Conservation (phyloP, 2,329 filamentous ascomycete species). For the Trichoderma hamatum region DNA sequence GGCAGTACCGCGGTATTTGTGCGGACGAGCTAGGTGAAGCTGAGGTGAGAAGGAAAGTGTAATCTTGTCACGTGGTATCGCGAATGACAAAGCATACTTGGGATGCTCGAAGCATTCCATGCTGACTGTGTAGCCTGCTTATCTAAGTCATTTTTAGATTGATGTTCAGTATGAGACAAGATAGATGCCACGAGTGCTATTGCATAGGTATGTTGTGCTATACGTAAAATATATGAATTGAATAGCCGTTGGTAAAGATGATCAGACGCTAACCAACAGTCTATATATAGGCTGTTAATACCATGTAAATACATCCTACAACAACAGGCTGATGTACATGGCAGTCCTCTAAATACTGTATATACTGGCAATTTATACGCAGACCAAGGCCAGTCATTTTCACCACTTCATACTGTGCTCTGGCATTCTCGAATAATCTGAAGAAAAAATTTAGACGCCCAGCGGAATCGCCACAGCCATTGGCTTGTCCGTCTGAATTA, state of each 20-base stretch:
- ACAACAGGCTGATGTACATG: background rate
- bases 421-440: background rate
- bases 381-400: background rate
- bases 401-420: background rate
- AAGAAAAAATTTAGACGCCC: background rate
- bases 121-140: background rate
- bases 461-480: conserved; percentile 3
- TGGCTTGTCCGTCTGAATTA: conserved; percentile 2
- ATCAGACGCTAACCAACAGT: background rate
- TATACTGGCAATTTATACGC: background rate
- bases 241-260: background rate
- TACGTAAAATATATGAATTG: background rate
- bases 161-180: background rate
- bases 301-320: background rate
- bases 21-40: background rate
- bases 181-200: background rate
- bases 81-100: background rate
- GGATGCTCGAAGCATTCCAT: background rate
- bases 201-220: background rate
- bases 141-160: background rate
- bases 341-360: background rate
- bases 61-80: background rate
- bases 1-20: conserved; percentile 14
- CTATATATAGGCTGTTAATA: too few relatives aligned
- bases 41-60: background rate